Evolutionary conservation across 495 filamentous ascomycete species (phyloP), one percentile per base, ranked within the genome.

Genomic region (Tuber aestivum): DNA sequence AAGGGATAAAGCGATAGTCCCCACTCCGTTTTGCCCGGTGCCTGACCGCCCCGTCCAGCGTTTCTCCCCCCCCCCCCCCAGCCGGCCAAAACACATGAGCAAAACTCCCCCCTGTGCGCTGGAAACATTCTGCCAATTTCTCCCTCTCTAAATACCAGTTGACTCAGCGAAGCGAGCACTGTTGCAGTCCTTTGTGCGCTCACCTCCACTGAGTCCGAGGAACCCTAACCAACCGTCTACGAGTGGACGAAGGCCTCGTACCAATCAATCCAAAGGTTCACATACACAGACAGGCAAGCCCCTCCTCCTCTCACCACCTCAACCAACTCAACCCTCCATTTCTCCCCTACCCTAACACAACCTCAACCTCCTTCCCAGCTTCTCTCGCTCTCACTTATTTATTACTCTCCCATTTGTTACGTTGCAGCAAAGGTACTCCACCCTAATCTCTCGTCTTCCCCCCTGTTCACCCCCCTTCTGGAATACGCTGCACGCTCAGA

Each of bases 361-460:
- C 77, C 73, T 69, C 76, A 73, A 79, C 40, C 42, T 27, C 56
- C 56, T 65, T 32, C 27, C 32, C 56, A 32, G 27, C 12, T 65
- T 65, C 56, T 65, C 56, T 65, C 56, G 35, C 56, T 35, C 35
- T 35, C 56, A 65, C 56, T 35, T 65, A 16, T 65, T 65, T 32
- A 20, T 35, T 65, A 35, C 71, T 56, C 65, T 79, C 74, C 70
- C 75, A 37, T 79, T 72, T 79, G 10, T 73, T 78, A 71, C 40
- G 56, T 79, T 76, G 38, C 56, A 65, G 72, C 37, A 79, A 79
- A 79, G 78, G 78, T 79, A 79, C 78, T 79, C 71, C 76, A 79
- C 76, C 75, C 76, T 76, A 73, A 72, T 75, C 78, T 79, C 78
- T 69, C 68, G 61, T 77, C 61, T 73, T 72, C 32, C 70, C 65